These are phyloP conservation scores for Coemansia reversa DNA, from an alignment of 192 early-diverging fungal genomes.

Conservation along the genomic window DNA sequence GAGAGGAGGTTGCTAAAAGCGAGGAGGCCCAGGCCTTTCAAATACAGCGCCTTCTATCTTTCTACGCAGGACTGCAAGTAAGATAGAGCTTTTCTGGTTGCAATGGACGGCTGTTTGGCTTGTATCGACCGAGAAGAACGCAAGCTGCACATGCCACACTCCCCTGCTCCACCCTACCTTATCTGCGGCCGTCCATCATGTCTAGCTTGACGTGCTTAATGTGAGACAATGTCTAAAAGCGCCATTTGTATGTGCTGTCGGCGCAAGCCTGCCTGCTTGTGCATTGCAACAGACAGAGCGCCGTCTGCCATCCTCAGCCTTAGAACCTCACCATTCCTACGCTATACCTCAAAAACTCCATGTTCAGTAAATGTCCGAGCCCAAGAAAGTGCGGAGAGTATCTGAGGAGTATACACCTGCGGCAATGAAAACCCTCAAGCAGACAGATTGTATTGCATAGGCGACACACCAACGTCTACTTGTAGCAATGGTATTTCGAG, in stretches of 20 bases:
- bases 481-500: no score
- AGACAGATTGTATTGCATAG: background rate
- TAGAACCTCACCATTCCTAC: background rate
- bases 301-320: background rate
- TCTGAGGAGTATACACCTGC: no score
- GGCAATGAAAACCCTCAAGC: no score
- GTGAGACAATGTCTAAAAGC: background rate
- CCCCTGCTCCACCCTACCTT: background rate
- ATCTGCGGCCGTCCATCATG: background rate
- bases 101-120: background rate
- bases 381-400: background rate
- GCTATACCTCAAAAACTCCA: background rate
- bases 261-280: background rate
- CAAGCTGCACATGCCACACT: no score
- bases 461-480: background rate
- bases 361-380: background rate
- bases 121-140: background rate
- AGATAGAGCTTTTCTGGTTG: background rate
- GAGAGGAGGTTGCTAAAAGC: no score
- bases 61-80: background rate
- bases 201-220: background rate
- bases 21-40: background rate
- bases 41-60: background rate
- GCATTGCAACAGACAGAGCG: background rate
- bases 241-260: background rate